Conservation (phyloP, 2,329 filamentous ascomycete species). For the Tolypocladium nubicola region DNA sequence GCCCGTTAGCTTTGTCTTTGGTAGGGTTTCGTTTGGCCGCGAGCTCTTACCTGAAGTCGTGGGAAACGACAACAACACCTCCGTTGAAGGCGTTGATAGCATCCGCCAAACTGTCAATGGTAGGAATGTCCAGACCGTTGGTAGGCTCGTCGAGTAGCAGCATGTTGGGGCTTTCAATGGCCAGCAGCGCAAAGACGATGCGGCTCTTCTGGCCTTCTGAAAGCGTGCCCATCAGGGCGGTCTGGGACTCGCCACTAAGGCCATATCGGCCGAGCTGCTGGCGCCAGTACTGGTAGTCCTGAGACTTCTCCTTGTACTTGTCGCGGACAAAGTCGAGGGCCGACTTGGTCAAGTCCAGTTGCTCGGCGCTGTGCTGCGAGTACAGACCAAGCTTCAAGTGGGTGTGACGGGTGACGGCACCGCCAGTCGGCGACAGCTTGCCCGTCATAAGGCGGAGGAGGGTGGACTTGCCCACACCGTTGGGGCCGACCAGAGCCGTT, state of each 20-base stretch:
- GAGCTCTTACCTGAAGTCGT: constrained; percentile 87
- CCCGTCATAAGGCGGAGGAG: constrained; percentile 93
- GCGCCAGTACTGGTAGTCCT: constrained; percentile 99
- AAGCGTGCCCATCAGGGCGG: constrained; percentile 92
- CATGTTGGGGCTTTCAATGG: constrained; percentile 97
- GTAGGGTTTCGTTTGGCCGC: rapidly evolving
- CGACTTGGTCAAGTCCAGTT: constrained; percentile 96
- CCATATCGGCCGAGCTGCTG: constrained; percentile 95
- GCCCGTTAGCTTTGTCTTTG: background rate
- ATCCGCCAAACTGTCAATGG: constrained; percentile 93
- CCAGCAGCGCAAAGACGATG: constrained; percentile 94
- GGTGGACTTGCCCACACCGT: constrained; percentile 98
- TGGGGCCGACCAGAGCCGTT: constrained; percentile 92
- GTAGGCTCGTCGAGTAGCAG: constrained; percentile 95
- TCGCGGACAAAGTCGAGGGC: constrained; percentile 95
- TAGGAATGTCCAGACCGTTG: constrained; percentile 98
- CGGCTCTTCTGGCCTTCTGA: constrained; percentile 97
- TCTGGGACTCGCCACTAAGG: constrained; percentile 86
- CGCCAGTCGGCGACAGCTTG: constrained; percentile 75
- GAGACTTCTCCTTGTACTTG: constrained; percentile 79
- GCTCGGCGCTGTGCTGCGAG: constrained; percentile 96
- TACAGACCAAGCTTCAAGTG: constrained; percentile 98
- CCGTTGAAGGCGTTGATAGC: constrained; percentile 94
- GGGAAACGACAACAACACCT: constrained; percentile 94
- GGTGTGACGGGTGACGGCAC: constrained; percentile 81